Evolutionary conservation across 2,329 filamentous ascomycete species (phyloP), one percentile per base, ranked within the genome.

Genomic region (Bertia moriformis): DNA sequence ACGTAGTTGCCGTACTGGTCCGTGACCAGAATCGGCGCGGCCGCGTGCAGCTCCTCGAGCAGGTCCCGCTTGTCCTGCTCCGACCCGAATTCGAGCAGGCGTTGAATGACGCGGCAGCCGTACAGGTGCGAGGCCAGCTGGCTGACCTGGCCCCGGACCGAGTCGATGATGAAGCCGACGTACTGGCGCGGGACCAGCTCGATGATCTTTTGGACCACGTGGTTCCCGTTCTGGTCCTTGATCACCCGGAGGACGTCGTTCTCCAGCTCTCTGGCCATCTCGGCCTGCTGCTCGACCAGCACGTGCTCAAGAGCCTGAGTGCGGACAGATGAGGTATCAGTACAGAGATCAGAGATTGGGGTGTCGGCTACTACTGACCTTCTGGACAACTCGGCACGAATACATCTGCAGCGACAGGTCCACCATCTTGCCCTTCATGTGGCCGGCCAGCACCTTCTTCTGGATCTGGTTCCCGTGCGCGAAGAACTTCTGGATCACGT

Each of bases 1-100:
- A 98, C 91, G 53, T 98, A 98, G 60, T 98, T 98, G 43, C 91
- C 91, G 52, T 83, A 98, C 46, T 88, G 80, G 51, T 96, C 85
- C 1, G 77, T 76, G 45, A 95, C 83, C 42, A 96, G 72, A 41
- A 69, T 72, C 20, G 73, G 58, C 7, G 83, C 77, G 47, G 78
- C 80, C 7, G 68, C 66, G 51, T 91, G 82, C 17, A 98, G 68
- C 60, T 96, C 88, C 1, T 69, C 62, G 51, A 95, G 71, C 39
- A 96, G 80, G 20, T 69, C 70, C 37, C 67, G 64, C 57, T 78
- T 82, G 50, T 91, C 82, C 2, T 69, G 64, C 32, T 81, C 73
- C n/a, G 79, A 76, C 39, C 85, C 87, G 51, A 83, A 67, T 57
- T 96, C 91, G 2, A 98, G 67, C 62, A 94, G 83, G 15, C 89